phyloP scores from a whole-genome alignment of 2,329 filamentous ascomycete species.

The Xylariomycetidae sp. region DNA sequence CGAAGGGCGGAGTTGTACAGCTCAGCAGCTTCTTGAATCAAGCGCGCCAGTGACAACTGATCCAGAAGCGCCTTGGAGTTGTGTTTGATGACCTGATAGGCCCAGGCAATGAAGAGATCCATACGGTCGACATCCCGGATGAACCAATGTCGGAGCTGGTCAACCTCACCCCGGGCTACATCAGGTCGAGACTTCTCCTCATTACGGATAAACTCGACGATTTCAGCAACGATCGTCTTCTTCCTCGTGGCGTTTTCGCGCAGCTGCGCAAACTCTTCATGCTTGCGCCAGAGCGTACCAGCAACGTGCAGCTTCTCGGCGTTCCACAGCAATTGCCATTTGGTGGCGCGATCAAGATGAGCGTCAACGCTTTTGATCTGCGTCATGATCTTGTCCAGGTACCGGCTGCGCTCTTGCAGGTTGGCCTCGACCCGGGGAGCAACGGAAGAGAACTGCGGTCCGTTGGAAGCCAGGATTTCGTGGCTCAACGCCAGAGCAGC shows the following conservation, averaged over 20 bases:
- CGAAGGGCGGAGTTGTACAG: slow-evolving; percentile 64
- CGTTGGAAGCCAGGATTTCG: slow-evolving; percentile 74
- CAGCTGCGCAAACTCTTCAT: slow-evolving; percentile 61
- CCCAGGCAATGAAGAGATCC: slow-evolving; percentile 72
- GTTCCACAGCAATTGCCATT: slow-evolving; percentile 79
- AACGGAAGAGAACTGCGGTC: slow-evolving; percentile 65
- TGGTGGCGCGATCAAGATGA: slow-evolving; percentile 58
- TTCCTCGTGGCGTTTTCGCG: slow-evolving; percentile 55
- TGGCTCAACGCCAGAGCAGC: slow-evolving; percentile 75
- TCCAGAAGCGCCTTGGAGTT: slow-evolving; percentile 58
- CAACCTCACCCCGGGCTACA: slow-evolving; percentile 61
- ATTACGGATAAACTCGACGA: slow-evolving; percentile 71
- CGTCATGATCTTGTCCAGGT: slow-evolving; percentile 67
- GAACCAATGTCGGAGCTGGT: slow-evolving; percentile 82
- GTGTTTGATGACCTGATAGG: slow-evolving; percentile 69
- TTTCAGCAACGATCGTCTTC: slow-evolving; percentile 65
- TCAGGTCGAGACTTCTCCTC: slow-evolving; percentile 66
- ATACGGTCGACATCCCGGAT: slow-evolving; percentile 67
- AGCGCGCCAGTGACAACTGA: slow-evolving; percentile 44
- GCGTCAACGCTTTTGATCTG: slow-evolving; percentile 63
- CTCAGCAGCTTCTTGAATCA: slow-evolving; percentile 62
- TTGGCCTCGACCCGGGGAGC: slow-evolving; percentile 77
- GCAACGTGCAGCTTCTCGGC: slow-evolving; percentile 87
- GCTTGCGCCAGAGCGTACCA: slow-evolving; percentile 70
- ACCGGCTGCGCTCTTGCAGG: slow-evolving; percentile 64